Evolutionary conservation across 345 rosid genomes (phyloP), one percentile per base, ranked within the genome.

Genomic region (Moricandia arvensis): DNA sequence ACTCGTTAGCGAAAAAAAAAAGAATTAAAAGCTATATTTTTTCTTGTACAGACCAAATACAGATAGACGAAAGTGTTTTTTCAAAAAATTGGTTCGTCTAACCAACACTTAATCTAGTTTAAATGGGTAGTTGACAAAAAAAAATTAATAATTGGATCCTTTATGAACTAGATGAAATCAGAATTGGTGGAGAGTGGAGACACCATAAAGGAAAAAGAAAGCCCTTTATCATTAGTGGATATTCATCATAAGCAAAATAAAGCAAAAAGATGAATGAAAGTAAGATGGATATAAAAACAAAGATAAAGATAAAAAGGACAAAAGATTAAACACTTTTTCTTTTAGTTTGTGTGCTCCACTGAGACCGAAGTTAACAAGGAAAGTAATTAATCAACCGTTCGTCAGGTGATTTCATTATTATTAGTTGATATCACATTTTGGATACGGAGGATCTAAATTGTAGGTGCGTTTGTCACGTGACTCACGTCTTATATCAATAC

Each of bases 161-260:
- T 16, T 18, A 37, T 26, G 68, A 26, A 33, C 31, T 6, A n/a
- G 63, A 8, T 51, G 63, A 61, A 75, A 68, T 60, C 17, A 53
- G 35, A 33, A 68, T 60, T 68, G 12, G 8, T 75, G 35, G 74
- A 67, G 63, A 49, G 8, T 75, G 35, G 74, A 67, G 63, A 49
- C 62, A 59, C 24, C 57, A 51, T 27, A 35, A 49, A 7, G 31
- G 37, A 75, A 60, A 15, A 37, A n/a, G n/a, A 62, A 61, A 59
- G 24, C 29, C 8, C 68, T 76, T 69, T 69, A 54, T 8, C 27
- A 75, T 29, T 17, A 68, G 70, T 54, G 80, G 79, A 76, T 76
- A 76, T 76, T 76, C 70, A 69, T 76, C 49, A 54, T 69, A 53
- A 17, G 64, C 65, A 69, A 76, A 62, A 24, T 35, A 69, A 76